These are phyloP conservation scores for Schizophyllum commune DNA, from an alignment of 1,284 basidiomycete genomes.

Conservation along the genomic window DNA sequence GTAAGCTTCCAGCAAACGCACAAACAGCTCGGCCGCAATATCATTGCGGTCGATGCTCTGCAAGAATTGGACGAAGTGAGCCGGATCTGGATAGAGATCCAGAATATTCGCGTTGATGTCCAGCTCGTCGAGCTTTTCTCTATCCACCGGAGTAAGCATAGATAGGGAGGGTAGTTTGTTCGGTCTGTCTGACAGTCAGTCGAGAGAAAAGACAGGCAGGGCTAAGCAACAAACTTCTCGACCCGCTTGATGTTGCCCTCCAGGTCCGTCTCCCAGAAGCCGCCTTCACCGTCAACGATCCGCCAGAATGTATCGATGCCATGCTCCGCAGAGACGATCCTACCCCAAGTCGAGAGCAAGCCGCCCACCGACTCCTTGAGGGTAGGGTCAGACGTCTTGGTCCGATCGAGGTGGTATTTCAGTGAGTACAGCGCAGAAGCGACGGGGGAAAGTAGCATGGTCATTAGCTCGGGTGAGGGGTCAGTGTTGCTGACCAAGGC, in stretches of 20 bases:
- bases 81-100: constrained; percentile 67
- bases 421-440: constrained; percentile 62
- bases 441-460: constrained; percentile 61
- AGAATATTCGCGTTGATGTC: constrained; percentile 52
- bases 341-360: constrained; percentile 67
- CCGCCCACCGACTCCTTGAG: constrained; percentile 51
- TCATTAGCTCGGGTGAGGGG: constrained; percentile 63
- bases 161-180: background rate
- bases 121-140: constrained; percentile 30
- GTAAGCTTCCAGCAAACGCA: constrained; percentile 67
- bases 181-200: background rate
- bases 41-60: constrained; percentile 61
- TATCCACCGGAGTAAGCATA: constrained; percentile 13
- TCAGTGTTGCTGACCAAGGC: constrained; percentile 67
- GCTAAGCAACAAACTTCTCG: constrained; percentile 29
- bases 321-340: constrained; percentile 45
- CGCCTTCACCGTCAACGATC: constrained; percentile 46
- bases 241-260: constrained; percentile 40
- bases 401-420: constrained; percentile 40
- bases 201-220: background rate
- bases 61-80: constrained; percentile 56
- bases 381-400: constrained; percentile 53
- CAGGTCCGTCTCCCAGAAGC: constrained; percentile 48
- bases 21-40: constrained; percentile 64
- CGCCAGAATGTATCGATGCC: constrained; percentile 54